These are phyloP conservation scores for Candida broadrunensis DNA, from an alignment of 805 yeast genomes.

Conservation along the genomic window DNA sequence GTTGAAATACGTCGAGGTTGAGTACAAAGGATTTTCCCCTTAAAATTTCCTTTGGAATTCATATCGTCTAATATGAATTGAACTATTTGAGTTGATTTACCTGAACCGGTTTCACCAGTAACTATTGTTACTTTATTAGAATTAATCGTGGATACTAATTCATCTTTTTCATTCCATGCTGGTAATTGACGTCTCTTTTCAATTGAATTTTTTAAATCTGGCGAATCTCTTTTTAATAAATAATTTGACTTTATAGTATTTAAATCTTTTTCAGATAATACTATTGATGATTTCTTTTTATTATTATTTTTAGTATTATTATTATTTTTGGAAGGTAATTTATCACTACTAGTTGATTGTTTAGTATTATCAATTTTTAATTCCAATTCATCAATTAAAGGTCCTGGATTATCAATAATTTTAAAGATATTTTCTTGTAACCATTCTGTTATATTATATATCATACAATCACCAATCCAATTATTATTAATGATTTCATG, in stretches of 20 bases:
- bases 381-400: conserved; percentile 30
- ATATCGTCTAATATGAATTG: conserved; percentile 81
- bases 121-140: conserved; percentile 66
- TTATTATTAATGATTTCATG: conserved; percentile 39
- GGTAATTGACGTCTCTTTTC: conserved; percentile 60
- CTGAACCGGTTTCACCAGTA: conserved; percentile 98
- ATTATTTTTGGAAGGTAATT: background rate
- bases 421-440: conserved; percentile 56
- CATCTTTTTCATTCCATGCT: conserved; percentile 71
- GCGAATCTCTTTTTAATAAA: conserved; percentile 21
- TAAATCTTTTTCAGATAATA: conserved; percentile 4
- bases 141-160: conserved; percentile 55
- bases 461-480: conserved; percentile 65
- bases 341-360: background rate
- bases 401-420: conserved; percentile 74
- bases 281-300: background rate
- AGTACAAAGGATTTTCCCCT: conserved; percentile 72
- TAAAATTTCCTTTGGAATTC: conserved; percentile 45
- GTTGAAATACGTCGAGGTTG: conserved; percentile 97
- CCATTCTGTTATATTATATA: conserved; percentile 75
- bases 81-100: conserved; percentile 92
- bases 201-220: conserved; percentile 34
- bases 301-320: conserved; percentile 9
- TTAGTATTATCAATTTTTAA: conserved; percentile 5
- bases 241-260: conserved; percentile 13